phyloP scores from a whole-genome alignment of 2,329 filamentous ascomycete genomes.

The Botrytis hyacinthi region DNA sequence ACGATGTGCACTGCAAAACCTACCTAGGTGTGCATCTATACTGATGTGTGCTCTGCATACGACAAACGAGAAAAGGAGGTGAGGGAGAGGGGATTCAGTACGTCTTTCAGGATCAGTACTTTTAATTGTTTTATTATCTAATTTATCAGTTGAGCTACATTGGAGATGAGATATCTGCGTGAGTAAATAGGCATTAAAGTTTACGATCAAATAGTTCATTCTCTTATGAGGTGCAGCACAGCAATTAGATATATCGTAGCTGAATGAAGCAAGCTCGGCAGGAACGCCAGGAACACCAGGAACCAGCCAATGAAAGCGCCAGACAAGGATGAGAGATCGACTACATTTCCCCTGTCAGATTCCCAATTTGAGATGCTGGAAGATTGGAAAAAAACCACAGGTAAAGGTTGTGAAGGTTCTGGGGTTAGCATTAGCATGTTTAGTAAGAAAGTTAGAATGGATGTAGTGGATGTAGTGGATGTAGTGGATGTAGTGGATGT shows the following conservation, averaged over 20 bases:
- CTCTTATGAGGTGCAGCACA: background rate
- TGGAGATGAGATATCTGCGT: background rate
- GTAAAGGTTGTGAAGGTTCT: background rate
- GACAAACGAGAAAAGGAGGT: background rate
- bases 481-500: too few species aligned
- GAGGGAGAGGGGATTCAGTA: background rate
- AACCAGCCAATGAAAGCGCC: background rate
- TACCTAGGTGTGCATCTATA: background rate
- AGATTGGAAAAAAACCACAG: background rate
- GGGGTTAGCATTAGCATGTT: background rate
- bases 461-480: too few species aligned
- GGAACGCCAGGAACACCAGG: background rate
- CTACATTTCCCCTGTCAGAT: background rate
- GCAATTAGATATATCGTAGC: background rate
- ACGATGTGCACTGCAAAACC: background rate
- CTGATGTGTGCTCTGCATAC: background rate
- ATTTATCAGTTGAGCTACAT: background rate
- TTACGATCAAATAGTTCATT: background rate
- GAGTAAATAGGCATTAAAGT: background rate
- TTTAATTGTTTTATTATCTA: background rate
- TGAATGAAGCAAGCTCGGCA: background rate
- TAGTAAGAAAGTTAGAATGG: background rate
- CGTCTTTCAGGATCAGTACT: background rate
- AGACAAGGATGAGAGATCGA: background rate
- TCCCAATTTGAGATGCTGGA: background rate